Percentiles rank a stretch among this genome's conserved stretches.
These are phyloP conservation scores for Chiua virens DNA, from an alignment of 768 basidiomycete genomes.

Conservation along the genomic window DNA sequence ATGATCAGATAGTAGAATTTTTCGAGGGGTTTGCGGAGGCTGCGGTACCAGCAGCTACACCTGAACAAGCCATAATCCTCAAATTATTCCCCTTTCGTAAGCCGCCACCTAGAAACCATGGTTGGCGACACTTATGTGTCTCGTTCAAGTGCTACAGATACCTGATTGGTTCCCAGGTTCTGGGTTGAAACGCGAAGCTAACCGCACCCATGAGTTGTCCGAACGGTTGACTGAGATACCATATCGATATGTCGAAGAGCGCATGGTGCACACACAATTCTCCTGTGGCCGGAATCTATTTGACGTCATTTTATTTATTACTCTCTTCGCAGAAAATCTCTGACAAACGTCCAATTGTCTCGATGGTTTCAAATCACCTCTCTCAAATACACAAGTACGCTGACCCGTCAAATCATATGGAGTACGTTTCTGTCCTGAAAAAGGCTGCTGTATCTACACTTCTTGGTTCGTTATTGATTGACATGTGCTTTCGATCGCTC, in stretches of 20 bases:
- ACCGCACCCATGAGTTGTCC: not conserved
- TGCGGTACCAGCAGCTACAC: not conserved
- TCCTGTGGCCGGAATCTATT: too few species aligned
- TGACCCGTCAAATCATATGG: not conserved
- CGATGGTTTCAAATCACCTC: slow-evolving; percentile 7
- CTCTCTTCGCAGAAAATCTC: not conserved
- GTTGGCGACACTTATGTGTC: slow-evolving; percentile 3
- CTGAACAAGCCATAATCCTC: not conserved
- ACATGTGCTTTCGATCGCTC: not conserved
- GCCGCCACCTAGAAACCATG: not conserved
- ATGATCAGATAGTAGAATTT: slow-evolving; percentile 6
- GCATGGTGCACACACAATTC: not conserved
- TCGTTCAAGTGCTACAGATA: slow-evolving; percentile 17
- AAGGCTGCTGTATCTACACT: not conserved
- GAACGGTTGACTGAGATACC: slow-evolving; percentile 1
- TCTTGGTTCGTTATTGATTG: not conserved
- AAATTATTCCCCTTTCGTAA: slow-evolving; percentile 10
- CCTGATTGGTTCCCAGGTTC: slow-evolving; percentile 23
- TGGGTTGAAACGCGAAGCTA: not conserved
- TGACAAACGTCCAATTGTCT: not conserved
- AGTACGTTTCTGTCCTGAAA: slow-evolving; percentile 3
- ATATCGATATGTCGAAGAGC: slow-evolving; percentile 1
- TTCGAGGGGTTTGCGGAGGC: not conserved
- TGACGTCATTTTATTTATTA: too few species aligned
- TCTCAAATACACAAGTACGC: not conserved